Base-by-base conservation (phyloP, 371 early-diverging fungal genomes). In the Smittium culicis region DNA sequence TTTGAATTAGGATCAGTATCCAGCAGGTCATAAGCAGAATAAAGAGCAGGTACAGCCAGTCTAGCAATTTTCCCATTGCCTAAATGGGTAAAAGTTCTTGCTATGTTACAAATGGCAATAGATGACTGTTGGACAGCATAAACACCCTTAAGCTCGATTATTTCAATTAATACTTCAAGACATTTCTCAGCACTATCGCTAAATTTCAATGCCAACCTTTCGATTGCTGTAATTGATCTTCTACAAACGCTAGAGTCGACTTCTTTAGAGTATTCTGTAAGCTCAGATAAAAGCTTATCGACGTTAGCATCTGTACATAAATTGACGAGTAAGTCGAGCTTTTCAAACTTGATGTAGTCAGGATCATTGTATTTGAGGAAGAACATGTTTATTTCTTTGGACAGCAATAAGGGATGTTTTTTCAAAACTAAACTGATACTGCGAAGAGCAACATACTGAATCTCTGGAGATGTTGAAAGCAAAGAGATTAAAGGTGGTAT, bases 281-380 rank as follows among this genome's bases (percentile, higher is more conserved):
- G 77, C 79, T 96, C 96, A 65, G 85, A 80, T 68, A 96, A 74
- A 16, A 96, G 85, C 67, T 87, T 83, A 69, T 90, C 89, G 11
- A 91, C 81, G 70, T 91, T 94, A 54, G 79, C 73, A 34, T 88
- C 89, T 45, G 81, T 85, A 58, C 88, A 87, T 29, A 96, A 77
- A 62, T 88, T 81, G 67, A 92, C 86, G 77, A 96, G 83, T 67
- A 95, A 87, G 34, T 92, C 91, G 25, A 96, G 79, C 74, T 96
- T 96, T 35, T 92, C 92, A 60, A 92, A 77, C 72, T 96, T 96
- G 67, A 96, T 94, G 72, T 96, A 96, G 61, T 91, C 87, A 11
- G 97, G 96, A 76, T 96, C 97, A 75, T 94, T 93, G 82, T 92
- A 96, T 72, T 91, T 92, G 81, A 93, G 93, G 71, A 93, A 96